phyloP scores from a whole-genome alignment of 2,329 filamentous ascomycete genomes.

The Macroventuria anomochaeta region DNA sequence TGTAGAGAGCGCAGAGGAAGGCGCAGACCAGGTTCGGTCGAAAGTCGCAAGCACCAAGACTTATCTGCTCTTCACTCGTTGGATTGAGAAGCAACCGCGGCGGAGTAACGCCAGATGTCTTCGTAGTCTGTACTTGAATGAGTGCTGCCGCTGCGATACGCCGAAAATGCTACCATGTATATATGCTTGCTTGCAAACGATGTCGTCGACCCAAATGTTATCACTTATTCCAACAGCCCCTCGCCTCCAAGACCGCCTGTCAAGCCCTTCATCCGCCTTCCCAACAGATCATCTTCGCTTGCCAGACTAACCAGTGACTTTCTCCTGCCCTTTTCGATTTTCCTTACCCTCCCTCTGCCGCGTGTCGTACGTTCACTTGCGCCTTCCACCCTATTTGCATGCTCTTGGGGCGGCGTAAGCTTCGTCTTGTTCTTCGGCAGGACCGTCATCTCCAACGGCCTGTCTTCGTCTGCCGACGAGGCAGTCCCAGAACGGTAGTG shows the following conservation, averaged over 20 bases:
- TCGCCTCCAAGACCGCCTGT: slow-evolving; percentile 50
- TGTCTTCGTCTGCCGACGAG: slow-evolving; percentile 79
- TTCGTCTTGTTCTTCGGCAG: slow-evolving; percentile 32
- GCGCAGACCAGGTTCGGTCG: no score
- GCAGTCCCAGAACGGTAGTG: slow-evolving; percentile 61
- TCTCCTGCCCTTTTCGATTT: slow-evolving; percentile 40
- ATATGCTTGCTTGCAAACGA: not conserved
- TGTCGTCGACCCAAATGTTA: no score
- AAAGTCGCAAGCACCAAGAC: no score
- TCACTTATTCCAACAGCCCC: slow-evolving; percentile 3
- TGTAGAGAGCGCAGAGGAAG: no score
- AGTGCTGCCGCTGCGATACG: not conserved
- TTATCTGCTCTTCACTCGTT: no score
- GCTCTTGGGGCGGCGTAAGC: slow-evolving; percentile 23
- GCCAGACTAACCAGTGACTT: slow-evolving; percentile 55
- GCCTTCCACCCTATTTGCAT: not conserved
- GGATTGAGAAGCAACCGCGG: no score
- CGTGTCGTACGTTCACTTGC: slow-evolving; percentile 9
- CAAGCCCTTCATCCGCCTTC: slow-evolving; percentile 56
- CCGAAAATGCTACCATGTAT: not conserved
- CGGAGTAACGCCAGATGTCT: no score
- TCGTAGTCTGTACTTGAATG: no score
- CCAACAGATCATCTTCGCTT: slow-evolving; percentile 57
- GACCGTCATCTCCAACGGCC: slow-evolving; percentile 77
- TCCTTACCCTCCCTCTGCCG: slow-evolving; percentile 36